Base-by-base conservation (phyloP, 2,329 filamentous ascomycete species). In the Pseudocercospora fijiensis region DNA sequence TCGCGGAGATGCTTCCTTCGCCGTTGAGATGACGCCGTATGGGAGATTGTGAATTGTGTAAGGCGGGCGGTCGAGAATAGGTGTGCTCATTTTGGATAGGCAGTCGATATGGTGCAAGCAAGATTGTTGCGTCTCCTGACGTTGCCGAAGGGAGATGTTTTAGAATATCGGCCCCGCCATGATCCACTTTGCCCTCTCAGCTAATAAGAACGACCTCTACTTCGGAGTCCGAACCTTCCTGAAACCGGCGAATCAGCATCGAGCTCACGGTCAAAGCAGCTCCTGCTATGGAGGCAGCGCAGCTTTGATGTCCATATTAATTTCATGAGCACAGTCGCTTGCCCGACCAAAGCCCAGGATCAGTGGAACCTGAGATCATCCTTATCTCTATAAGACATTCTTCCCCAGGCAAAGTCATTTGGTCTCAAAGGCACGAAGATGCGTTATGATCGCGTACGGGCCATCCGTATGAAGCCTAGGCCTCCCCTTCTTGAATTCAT, bases 21-120 rank as follows among this genome's bases (percentile, higher is more conserved):
- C 51, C 3, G 69, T 72, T 8, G 70, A 73, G 59, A 75, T 70
- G 30, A 75, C 61, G 13, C 73, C 73, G 43, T 73, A 74, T 2
- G 73, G 73, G 5, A 74, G 65, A 52, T 70, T 71, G n/a, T 66
- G 37, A 20, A 73, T 58, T 1, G 73, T 73, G 68, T 65, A 73
- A 4, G 73, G 72, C 24, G 62, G 33, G 37, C 67, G 64, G 37
- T 74, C 66, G 9, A 74, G 71, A 7, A 52, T 55, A 26, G 64
- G 66, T 26, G 30, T 33, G 0, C 65, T 41, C 72, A 74, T 73
- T 4, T 6, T 60, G 33, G 11, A 26, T 10, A 18, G 4, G 45
- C 24, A 8, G 11, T 49, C 37, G 16, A 8, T 41, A 18, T 18
- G 5, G 20, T 26, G 20, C 45, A 22, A 26, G 1, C 13, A 26